These are phyloP conservation scores for Leishmania arabica DNA, from an alignment of 208 protist genomes.

Conservation along the genomic window DNA sequence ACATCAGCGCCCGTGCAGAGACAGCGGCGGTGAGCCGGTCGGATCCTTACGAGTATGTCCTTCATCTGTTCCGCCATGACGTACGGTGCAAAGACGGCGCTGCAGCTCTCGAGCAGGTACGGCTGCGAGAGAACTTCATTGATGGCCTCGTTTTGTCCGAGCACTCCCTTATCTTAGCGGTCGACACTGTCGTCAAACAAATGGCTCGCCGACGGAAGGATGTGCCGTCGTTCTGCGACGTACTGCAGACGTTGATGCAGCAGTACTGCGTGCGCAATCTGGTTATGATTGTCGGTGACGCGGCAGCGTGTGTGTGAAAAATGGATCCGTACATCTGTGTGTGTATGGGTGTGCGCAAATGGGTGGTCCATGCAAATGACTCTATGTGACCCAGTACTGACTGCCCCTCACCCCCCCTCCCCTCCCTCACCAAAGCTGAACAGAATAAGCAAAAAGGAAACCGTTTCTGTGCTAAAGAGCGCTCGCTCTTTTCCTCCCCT, in stretches of 20 bases:
- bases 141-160: neutral
- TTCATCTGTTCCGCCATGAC: slow-evolving; percentile 4
- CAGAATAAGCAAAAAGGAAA: too few species aligned
- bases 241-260: slow-evolving; percentile 14
- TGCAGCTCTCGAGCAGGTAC: neutral
- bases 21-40: neutral
- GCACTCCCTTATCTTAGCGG: neutral
- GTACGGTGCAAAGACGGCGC: neutral
- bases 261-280: slow-evolving; percentile 19
- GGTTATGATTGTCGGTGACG: slow-evolving; percentile 1
- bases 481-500: too few species aligned
- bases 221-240: slow-evolving; percentile 9
- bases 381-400: neutral
- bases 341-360: too few species aligned
- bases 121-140: slow-evolving; percentile 1
- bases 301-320: neutral
- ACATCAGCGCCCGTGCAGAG: neutral
- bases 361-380: too few species aligned
- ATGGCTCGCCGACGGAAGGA: neutral
- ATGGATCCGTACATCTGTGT: too few species aligned
- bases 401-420: too few species aligned
- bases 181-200: neutral
- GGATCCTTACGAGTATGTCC: neutral
- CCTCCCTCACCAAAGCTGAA: too few species aligned
- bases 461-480: too few species aligned